Evolutionary conservation across 2,329 filamentous ascomycete genomes (phyloP), one percentile per base, ranked within the genome.

Genomic region (Clarireedia hainanense): DNA sequence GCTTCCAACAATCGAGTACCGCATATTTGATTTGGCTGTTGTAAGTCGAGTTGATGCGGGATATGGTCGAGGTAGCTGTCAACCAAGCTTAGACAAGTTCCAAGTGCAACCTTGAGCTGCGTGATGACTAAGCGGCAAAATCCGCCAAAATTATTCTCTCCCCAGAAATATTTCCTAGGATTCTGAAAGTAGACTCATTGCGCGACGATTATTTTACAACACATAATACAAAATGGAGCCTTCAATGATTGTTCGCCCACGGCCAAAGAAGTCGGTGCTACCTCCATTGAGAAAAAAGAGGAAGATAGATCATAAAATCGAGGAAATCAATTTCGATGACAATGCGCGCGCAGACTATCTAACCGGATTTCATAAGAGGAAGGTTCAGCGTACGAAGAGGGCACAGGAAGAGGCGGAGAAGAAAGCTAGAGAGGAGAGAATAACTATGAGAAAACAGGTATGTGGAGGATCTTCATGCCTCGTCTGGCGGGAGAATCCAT

Each of bases 301-400:
- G 61, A 89, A 87, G 70, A 71, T 72, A 59, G 68, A 63, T 17
- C 65, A 68, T 42, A 69, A 77, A 40, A 76, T 89, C 58, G 89
- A 91, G 67, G 89, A 95, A 70, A 86, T 99, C 71, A 83, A 76
- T 52, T 99, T 97, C 74, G 91, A 99, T 74, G 74, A 80, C 59
- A 78, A 79, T 59, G 88, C 88, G 47, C 85, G 94, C 61, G 76
- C 87, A 61, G 91, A 97, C 67, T 99, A 89, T 69, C 78, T 99
- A 57, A 96, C 91, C 0, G 94, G 94, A 2, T 99, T 99, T 73
- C 91, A 92, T 76, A 99, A 97, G 78, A 86, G 94, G 71, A 97
- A 96, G 72, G 75, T 88, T 52, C 87, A 90, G 70, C 81, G 94
- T 39, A 84, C 85, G 63, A 95, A 95, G 74, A 78, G 85, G 71